These are phyloP conservation scores for Aspergillus diversus DNA, from an alignment of 495 filamentous ascomycete species.

Conservation along the genomic window DNA sequence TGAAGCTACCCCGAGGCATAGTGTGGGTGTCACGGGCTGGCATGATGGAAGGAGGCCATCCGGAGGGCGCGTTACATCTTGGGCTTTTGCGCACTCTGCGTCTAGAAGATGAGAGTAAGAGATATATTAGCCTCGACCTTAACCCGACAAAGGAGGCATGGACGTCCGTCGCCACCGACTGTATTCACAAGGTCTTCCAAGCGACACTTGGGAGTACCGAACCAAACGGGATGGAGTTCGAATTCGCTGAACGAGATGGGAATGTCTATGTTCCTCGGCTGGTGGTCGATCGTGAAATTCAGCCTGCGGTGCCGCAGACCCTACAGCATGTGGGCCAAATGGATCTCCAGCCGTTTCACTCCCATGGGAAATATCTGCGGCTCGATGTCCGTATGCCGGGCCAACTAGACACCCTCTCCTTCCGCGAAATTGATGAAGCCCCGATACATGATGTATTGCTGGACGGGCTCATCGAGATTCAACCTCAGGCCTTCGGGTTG, in stretches of 20 bases:
- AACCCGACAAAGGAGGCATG: background rate
- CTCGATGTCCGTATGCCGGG: too few relatives aligned
- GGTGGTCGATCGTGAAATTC: background rate
- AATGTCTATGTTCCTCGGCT: background rate
- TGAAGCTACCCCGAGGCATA: background rate
- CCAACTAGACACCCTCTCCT: conserved; percentile 19
- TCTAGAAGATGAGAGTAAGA: background rate
- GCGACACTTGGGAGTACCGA: background rate
- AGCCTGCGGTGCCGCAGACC: too few relatives aligned
- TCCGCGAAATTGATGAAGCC: conserved; percentile 15
- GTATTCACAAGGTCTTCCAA: background rate
- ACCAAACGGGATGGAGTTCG: background rate
- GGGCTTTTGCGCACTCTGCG: conserved; percentile 1
- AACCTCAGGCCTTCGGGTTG: conserved; percentile 34
- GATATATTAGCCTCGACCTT: background rate
- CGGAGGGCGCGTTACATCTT: background rate
- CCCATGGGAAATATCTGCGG: too few relatives aligned
- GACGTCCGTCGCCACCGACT: background rate
- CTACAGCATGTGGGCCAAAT: too few relatives aligned
- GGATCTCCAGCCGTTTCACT: too few relatives aligned
- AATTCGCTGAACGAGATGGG: background rate
- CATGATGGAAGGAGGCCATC: background rate
- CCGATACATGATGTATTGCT: conserved; percentile 12
- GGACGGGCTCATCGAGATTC: conserved; percentile 31
- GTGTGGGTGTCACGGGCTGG: background rate